Base-by-base conservation (phyloP, 2,329 filamentous ascomycete genomes). In the Aspergillus candidus region DNA sequence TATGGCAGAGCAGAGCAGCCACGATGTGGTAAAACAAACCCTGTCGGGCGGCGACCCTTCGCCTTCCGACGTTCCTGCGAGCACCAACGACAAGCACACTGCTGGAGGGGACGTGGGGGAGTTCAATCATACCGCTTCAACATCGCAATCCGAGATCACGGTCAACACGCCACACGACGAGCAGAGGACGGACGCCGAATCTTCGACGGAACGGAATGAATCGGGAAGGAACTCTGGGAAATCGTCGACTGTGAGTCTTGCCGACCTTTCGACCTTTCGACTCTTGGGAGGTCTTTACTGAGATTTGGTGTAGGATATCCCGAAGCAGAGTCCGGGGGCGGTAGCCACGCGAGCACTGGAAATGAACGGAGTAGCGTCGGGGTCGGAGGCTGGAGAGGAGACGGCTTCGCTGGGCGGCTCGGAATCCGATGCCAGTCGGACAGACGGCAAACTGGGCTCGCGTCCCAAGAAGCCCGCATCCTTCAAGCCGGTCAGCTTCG, bases 21-120 rank as follows among this genome's bases (percentile, higher is more conserved):
- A 80, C 71, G 76, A 83, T 83, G 80, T 82, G 80, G 79, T 83
- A 81, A 80, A 80, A 73, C 74, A 80, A 76, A 74, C 77, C 73
- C 73, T 75, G 80, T 83, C 79, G 79, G 74, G 78, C 72, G 77
- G 77, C 75, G 77, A 74, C 66, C 66, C 69, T 65, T 74, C 74
- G 74, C 75, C 77, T 72, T 78, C 79, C 77, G 79, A 80, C 78
- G 78, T 73, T 71, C 73, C 75, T 81, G 78, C 77, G 74, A 75
- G 72, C 73, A 75, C 71, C 70, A 72, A 73, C 69, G 72, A 71
- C 68, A 69, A 72, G 56, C 58, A 57, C 60, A 61, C 72, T 73
- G 74, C 74, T 73, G 71, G 69, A 70, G 69, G 67, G 64, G 69
- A 70, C 62, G 65, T 58, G 60, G 66, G 60, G 66, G 63, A 63